Percentiles rank a stretch among this genome's conserved stretches.
Conservation (phyloP, 257 asterid species). For the Lycium barbarum region DNA sequence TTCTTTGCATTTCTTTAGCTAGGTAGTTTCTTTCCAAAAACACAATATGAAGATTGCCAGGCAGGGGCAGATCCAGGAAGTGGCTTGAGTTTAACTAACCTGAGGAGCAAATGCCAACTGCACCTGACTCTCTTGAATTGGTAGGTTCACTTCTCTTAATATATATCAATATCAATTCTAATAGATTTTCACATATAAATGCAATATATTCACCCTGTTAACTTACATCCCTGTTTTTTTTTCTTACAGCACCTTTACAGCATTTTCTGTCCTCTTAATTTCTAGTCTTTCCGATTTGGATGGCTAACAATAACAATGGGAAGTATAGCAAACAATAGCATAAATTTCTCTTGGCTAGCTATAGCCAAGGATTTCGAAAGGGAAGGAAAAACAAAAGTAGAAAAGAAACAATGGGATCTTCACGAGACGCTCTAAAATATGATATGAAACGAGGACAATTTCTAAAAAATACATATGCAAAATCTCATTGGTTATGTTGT, state of each 20-base stretch:
- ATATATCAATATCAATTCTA: constrained; percentile 16
- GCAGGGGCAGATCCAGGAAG: neutral
- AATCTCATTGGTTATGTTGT: too few relatives aligned
- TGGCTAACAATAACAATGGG: neutral
- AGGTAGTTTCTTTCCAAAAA: neutral
- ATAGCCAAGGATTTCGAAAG: neutral
- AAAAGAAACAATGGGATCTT: neutral
- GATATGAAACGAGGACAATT: neutral
- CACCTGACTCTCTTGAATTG: constrained; percentile 14
- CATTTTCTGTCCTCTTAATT: neutral
- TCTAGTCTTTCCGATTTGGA: neutral
- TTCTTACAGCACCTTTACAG: neutral
- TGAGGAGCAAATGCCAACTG: neutral
- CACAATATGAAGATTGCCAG: neutral
- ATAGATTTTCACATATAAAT: neutral
- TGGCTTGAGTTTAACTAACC: constrained; percentile 15
- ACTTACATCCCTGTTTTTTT: neutral
- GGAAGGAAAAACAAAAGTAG: neutral
- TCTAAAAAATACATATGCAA: neutral
- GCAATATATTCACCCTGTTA: neutral
- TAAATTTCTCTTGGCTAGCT: neutral
- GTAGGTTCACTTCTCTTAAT: constrained; percentile 17
- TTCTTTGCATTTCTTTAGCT: constrained; percentile 13
- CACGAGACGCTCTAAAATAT: neutral
- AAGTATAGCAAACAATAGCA: neutral